A percentile compares a stretch with the other conserved stretches of the same genome.
These are phyloP conservation scores for Aspergillus phoenicis DNA, from an alignment of 2,329 filamentous ascomycete species.

Conservation along the genomic window DNA sequence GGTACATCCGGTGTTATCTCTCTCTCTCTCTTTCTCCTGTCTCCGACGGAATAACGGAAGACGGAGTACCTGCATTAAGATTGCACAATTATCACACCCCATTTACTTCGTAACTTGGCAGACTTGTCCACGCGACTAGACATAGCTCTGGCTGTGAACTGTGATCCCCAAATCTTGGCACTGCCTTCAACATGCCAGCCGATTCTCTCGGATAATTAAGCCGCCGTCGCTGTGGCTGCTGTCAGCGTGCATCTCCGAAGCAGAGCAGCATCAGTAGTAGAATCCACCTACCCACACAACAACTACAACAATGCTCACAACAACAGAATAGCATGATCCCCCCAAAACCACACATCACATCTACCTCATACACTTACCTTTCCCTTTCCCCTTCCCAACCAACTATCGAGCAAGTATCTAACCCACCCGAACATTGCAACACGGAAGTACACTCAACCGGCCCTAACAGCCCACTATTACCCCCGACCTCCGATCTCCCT, in stretches of 20 bases:
- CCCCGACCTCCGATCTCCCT: not conserved
- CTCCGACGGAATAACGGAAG: not conserved
- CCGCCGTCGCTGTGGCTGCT: slow-evolving; percentile 1
- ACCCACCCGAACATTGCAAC: not conserved
- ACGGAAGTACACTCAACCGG: not conserved
- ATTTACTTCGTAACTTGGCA: no score
- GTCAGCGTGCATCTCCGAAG: not conserved
- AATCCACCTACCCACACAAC: not conserved
- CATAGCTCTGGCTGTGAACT: not conserved
- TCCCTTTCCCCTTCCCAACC: not conserved
- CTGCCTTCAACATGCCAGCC: not conserved
- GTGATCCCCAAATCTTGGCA: not conserved
- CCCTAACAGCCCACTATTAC: not conserved
- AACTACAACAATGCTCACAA: not conserved
- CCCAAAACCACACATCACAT: not conserved
- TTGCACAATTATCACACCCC: no score
- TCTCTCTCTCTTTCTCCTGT: not conserved
- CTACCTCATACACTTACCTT: not conserved
- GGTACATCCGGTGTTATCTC: not conserved
- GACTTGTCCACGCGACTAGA: no score
- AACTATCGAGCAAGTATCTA: not conserved
- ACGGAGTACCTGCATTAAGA: not conserved
- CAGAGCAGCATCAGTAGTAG: not conserved
- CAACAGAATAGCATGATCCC: not conserved
- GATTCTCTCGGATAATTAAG: not conserved